phyloP scores from a whole-genome alignment of 345 rosid species.

The Linum trigynum region DNA sequence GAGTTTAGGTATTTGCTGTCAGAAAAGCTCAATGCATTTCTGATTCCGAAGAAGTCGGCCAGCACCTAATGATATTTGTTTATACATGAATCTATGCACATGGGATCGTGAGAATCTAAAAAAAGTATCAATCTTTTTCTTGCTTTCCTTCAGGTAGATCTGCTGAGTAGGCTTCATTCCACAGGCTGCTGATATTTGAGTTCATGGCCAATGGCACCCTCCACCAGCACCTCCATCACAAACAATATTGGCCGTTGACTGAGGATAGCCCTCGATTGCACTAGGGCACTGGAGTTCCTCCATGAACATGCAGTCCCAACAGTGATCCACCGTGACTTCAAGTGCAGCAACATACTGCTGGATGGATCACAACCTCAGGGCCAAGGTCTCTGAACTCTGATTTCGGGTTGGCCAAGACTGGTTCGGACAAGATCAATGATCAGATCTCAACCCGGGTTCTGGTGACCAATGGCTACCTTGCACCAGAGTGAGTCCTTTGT shows the following conservation, averaged over 20 bases:
- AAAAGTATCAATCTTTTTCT: not conserved
- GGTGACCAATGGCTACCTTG: slow-evolving; percentile 70
- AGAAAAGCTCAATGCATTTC: no score
- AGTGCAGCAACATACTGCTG: slow-evolving; percentile 61
- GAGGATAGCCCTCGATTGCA: slow-evolving; percentile 76
- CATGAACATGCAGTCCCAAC: slow-evolving; percentile 57
- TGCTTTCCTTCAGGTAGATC: slow-evolving; percentile 61
- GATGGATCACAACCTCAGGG: slow-evolving; percentile 49
- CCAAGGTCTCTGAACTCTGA: slow-evolving; percentile 72
- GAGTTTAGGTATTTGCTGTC: no score
- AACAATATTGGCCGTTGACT: slow-evolving; percentile 32
- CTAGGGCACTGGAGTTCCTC: slow-evolving; percentile 73
- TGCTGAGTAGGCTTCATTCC: slow-evolving; percentile 74
- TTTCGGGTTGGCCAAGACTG: slow-evolving; percentile 73
- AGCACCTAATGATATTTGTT: no score
- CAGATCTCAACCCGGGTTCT: slow-evolving; percentile 56
- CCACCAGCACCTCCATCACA: slow-evolving; percentile 48
- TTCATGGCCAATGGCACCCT: slow-evolving; percentile 71
- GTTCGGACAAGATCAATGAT: slow-evolving; percentile 61
- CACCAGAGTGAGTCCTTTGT: slow-evolving; percentile 93
- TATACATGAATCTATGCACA: no score
- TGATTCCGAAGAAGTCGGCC: no score
- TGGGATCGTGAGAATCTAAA: no score
- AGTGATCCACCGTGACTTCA: slow-evolving; percentile 79
- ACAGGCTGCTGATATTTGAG: slow-evolving; percentile 62